A percentile compares a stretch with the other conserved stretches of the same genome.
Evolutionary conservation across 345 rosid genomes (phyloP).

Genomic region (Theobroma cacao): DNA sequence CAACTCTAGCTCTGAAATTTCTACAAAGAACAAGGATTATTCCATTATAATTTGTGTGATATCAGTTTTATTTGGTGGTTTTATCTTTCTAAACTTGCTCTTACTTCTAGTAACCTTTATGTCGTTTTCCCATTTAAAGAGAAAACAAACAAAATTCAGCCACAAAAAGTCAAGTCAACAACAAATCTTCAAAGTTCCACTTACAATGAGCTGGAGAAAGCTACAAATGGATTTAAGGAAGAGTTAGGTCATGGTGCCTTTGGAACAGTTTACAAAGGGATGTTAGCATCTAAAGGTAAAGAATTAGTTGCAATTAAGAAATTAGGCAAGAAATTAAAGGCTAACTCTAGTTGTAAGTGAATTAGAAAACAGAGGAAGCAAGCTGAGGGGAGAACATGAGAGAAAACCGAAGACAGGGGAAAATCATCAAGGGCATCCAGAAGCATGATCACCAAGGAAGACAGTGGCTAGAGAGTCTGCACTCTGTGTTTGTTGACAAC

Average conservation of each 20-base stretch:
- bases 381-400: too few relatives aligned
- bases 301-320: not conserved
- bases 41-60: conserved; percentile 16
- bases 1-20: not conserved
- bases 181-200: conserved; percentile 15
- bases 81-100: conserved; percentile 26
- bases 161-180: not conserved
- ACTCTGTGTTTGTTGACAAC: too few relatives aligned
- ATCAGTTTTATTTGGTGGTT: conserved; percentile 29
- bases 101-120: not conserved
- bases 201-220: conserved; percentile 10
- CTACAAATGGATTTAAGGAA: conserved; percentile 3
- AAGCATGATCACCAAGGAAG: too few relatives aligned
- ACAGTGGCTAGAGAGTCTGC: too few relatives aligned
- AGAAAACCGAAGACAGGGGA: too few relatives aligned
- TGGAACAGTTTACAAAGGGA: conserved; percentile 8
- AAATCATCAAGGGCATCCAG: too few relatives aligned
- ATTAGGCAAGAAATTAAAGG: too few relatives aligned
- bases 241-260: conserved; percentile 5
- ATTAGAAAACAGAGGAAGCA: too few relatives aligned
- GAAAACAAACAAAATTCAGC: not conserved
- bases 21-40: not conserved
- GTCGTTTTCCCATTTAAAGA: not conserved
- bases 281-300: not conserved
- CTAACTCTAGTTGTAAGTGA: too few relatives aligned